Evolutionary conservation across 495 filamentous ascomycete species (phyloP).

Genomic region (Xylaria bambusicola): DNA sequence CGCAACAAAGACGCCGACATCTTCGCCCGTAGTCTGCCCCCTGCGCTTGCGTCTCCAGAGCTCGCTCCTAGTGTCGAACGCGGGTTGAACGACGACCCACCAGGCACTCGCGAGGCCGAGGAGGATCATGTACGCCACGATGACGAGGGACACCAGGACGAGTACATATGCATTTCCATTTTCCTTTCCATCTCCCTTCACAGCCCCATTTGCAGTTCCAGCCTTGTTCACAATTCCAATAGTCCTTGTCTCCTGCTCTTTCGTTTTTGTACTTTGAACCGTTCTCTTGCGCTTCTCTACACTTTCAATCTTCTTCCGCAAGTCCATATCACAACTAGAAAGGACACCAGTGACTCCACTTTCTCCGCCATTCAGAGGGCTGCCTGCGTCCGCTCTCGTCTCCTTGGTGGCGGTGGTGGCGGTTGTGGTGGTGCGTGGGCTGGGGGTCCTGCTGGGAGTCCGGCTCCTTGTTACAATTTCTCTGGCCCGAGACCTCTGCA

Average conservation of each 20-base stretch:
- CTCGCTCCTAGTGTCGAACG: constrained; percentile 31
- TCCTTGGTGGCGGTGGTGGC: too few relatives aligned
- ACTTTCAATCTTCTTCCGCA: too few relatives aligned
- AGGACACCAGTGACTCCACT: neutral
- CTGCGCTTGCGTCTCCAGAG: constrained; percentile 29
- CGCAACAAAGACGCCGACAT: constrained; percentile 24
- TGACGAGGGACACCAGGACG: constrained; percentile 15
- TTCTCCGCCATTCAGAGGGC: neutral
- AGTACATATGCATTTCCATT: neutral
- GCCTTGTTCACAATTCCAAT: too few relatives aligned
- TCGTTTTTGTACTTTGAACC: neutral
- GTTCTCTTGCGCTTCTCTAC: too few relatives aligned
- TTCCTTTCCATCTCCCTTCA: neutral
- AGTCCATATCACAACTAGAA: neutral
- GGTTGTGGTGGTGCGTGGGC: too few relatives aligned
- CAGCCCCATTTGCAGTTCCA: neutral
- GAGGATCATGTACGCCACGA: constrained; percentile 21
- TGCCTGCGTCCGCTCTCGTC: neutral
- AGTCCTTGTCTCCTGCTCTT: neutral
- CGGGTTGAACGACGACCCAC: constrained; percentile 31
- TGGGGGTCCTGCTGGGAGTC: constrained; percentile 18
- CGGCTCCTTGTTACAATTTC: constrained; percentile 18
- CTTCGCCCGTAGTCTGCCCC: constrained; percentile 30
- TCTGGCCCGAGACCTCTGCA: constrained; percentile 23
- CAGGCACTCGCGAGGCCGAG: constrained; percentile 24